Base-by-base conservation (phyloP, 78 protist genomes). In the Planoprotostelium fungivorum region DNA sequence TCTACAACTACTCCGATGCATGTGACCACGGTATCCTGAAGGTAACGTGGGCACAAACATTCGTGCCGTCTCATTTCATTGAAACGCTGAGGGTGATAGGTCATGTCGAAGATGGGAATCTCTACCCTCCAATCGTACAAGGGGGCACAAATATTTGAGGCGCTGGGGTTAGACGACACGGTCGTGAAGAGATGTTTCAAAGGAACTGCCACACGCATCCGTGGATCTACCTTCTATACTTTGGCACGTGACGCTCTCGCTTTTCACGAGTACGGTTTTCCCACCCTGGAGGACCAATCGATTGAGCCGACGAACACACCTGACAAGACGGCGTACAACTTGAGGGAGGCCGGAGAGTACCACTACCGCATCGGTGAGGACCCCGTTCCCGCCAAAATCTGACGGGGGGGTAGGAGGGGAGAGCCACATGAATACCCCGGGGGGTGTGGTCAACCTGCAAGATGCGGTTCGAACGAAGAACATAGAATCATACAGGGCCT, bases 141-240 rank as follows among this genome's bases (percentile, higher is more conserved):
- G 51, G 97, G 97, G 84, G 98, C 98, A 1, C 97, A 96, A 93
- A 95, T 97, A 84, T 97, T 97, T 91, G 98, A 97, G 96, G 97
- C 97, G 34, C 87, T 97, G 36, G 98, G 98, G 28, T 0, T 97
- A 31, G 96, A 93, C 37, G 37, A 35, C 36, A 84, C 89, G 35
- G 94, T 95, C n/a, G 88, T 97, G 25, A 88, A 92, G 90, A 38
- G 34, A 37, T 93, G 97, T 88, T 96, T 97, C 92, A 86, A 73
- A 36, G 95, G 96, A 83, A 87, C 96, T 0, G 89, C 97, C 1
- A 86, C 95, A 23, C 96, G 97, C 85, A 89, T 97, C 38, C 89
- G 92, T 5, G 98, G 97, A 0, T 36, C 96, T 29, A 63, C 34
- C 36, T 87, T 93, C 51, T 90, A 29, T 0, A 38, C 28, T 25